A percentile compares a stretch with the other conserved stretches of the same genome.
Evolutionary conservation across 257 asterid genomes (phyloP).

Genomic region (Leonotis leonurus): DNA sequence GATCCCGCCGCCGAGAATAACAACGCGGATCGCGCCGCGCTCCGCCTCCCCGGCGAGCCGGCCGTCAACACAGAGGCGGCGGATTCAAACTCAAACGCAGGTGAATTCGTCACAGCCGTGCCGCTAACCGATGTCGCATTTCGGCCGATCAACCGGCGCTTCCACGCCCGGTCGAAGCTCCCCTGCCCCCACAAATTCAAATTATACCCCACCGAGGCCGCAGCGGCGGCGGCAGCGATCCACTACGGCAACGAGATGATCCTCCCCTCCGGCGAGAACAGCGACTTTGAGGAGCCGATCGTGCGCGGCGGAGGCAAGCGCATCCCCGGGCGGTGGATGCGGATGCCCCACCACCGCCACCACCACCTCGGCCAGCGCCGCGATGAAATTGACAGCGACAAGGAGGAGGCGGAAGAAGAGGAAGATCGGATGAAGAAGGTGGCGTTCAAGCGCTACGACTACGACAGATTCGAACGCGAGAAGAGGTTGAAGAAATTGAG

Average conservation of each 20-base stretch:
- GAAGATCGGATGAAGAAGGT: constrained; percentile 12
- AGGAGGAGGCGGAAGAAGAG: constrained; percentile 13
- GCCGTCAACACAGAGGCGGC: constrained; percentile 15
- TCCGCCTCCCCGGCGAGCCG: constrained; percentile 28
- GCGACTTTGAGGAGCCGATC: constrained; percentile 25
- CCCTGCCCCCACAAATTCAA: constrained; percentile 35
- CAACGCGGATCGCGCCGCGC: constrained; percentile 14
- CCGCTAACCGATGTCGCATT: constrained; percentile 26
- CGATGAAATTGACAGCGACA: constrained; percentile 16
- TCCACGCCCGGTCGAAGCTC: constrained; percentile 23
- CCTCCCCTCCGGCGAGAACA: constrained; percentile 28
- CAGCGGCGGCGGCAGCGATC: too few species aligned
- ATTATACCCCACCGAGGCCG: constrained; percentile 20
- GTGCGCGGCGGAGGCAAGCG: constrained; percentile 17
- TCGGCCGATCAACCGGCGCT: constrained; percentile 42
- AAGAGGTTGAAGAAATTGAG: constrained; percentile 19
- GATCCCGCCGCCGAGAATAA: constrained; percentile 17
- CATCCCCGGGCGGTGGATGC: constrained; percentile 26
- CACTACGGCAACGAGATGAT: constrained; percentile 42
- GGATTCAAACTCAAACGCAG: constrained; percentile 11
- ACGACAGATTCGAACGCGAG: constrained; percentile 4
- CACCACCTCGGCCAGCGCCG: constrained; percentile 25
- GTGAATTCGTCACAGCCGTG: constrained; percentile 10
- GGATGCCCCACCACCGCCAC: constrained; percentile 26
- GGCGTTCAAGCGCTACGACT: constrained; percentile 7